These are phyloP conservation scores for Exophiala calicioides DNA, from an alignment of 2,329 filamentous ascomycete genomes.

Conservation along the genomic window DNA sequence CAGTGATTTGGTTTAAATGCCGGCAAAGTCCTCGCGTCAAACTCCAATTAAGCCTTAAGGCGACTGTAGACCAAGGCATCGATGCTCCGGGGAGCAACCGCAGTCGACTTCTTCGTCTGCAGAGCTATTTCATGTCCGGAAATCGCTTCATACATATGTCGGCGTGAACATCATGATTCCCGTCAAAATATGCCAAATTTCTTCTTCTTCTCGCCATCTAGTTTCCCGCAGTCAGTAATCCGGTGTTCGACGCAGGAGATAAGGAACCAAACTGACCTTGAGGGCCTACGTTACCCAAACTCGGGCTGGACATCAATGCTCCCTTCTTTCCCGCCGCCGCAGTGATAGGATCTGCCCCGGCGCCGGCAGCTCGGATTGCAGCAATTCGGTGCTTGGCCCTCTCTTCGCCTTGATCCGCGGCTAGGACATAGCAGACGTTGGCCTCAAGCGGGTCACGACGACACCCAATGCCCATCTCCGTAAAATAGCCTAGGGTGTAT, in stretches of 20 bases:
- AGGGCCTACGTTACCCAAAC: constrained; percentile 20
- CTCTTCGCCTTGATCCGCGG: constrained; percentile 87
- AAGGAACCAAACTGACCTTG: constrained; percentile 21
- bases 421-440: constrained; percentile 97
- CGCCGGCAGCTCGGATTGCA: constrained; percentile 81
- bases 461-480: constrained; percentile 96
- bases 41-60: too few species aligned
- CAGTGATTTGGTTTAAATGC: background rate
- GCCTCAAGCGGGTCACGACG: constrained; percentile 92
- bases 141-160: background rate
- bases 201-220: constrained; percentile 33
- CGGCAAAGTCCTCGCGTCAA: too few species aligned
- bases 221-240: constrained; percentile 11
- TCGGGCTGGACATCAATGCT: constrained; percentile 19
- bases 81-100: too few species aligned
- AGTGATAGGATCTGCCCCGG: constrained; percentile 47
- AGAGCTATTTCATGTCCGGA: background rate
- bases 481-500: constrained; percentile 95
- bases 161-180: too few species aligned
- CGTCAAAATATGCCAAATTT: constrained; percentile 34
- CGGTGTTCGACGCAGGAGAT: background rate
- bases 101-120: background rate
- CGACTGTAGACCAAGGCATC: too few species aligned
- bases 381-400: constrained; percentile 82
- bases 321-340: constrained; percentile 28